These are phyloP conservation scores for Ceratobasidium sp. DNA, from an alignment of 1,284 basidiomycete genomes.

Conservation along the genomic window DNA sequence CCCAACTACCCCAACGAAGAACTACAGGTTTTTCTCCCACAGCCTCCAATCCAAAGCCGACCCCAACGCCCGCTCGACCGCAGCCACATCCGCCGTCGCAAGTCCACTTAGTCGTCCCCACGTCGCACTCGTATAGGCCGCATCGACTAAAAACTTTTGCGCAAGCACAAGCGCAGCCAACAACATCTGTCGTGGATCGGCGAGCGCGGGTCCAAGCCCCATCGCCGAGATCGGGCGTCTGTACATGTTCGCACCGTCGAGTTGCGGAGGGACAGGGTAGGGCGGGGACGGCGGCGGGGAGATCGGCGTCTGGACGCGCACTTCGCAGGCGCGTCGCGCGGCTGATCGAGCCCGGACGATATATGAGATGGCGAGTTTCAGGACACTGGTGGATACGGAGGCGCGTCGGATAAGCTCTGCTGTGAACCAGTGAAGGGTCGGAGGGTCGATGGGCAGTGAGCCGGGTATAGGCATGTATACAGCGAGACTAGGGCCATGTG, in stretches of 20 bases:
- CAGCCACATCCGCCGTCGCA: constrained; percentile 22
- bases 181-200: constrained; percentile 40
- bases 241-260: constrained; percentile 11
- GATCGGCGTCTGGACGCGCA: constrained; percentile 19
- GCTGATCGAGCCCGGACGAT: constrained; percentile 35
- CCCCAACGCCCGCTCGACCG: constrained; percentile 35
- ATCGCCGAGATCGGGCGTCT: background rate
- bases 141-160: constrained; percentile 40
- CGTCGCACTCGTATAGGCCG: constrained; percentile 39
- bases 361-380: constrained; percentile 34
- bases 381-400: constrained; percentile 16
- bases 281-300: constrained; percentile 40
- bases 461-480: constrained; percentile 29
- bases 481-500: background rate
- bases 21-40: constrained; percentile 34
- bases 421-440: constrained; percentile 36
- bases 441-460: constrained; percentile 23
- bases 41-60: constrained; percentile 30
- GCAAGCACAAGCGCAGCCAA: constrained; percentile 33
- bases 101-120: constrained; percentile 39
- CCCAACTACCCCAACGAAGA: background rate
- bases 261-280: constrained; percentile 20
- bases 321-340: constrained; percentile 33
- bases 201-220: constrained; percentile 12
- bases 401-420: constrained; percentile 32